phyloP scores from a whole-genome alignment of 2,329 filamentous ascomycete species.

The Penicillium oxalicum region DNA sequence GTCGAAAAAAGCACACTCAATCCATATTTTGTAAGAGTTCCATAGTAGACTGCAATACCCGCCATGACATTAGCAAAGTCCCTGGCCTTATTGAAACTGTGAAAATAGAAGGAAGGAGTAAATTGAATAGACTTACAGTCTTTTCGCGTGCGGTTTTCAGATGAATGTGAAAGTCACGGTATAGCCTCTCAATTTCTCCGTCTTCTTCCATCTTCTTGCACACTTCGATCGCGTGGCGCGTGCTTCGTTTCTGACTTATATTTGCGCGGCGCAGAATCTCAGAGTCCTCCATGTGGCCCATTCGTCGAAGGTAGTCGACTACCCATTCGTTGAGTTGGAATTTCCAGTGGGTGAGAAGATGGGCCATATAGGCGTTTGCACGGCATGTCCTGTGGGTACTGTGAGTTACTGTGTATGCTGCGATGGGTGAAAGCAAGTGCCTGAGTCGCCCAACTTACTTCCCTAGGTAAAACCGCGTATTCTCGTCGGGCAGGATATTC shows the following conservation, averaged over 20 bases:
- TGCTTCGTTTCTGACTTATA: conserved; percentile 55
- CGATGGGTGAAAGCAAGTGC: too few relatives aligned
- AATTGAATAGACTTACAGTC: conserved; percentile 29
- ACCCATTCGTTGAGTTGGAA: conserved; percentile 68
- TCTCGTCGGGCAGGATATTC: conserved; percentile 39
- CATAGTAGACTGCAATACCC: conserved; percentile 8
- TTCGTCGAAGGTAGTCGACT: conserved; percentile 52
- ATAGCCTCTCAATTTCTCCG: conserved; percentile 57
- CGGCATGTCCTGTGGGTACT: conserved; percentile 46
- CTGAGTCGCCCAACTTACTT: conserved; percentile 28
- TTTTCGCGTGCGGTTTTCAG: conserved; percentile 53
- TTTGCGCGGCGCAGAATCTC: conserved; percentile 57
- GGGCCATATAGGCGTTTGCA: conserved; percentile 62
- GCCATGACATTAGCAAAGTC: neutral
- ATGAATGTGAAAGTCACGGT: conserved; percentile 58
- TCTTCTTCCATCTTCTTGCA: conserved; percentile 58
- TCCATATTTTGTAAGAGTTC: conserved; percentile 2
- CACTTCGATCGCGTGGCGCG: conserved; percentile 57
- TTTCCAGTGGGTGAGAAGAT: conserved; percentile 70
- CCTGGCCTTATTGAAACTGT: too few relatives aligned
- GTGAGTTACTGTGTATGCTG: neutral
- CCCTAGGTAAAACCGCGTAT: conserved; percentile 49
- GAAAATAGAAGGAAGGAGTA: too few relatives aligned
- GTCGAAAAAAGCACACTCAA: neutral
- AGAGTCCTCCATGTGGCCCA: conserved; percentile 53